phyloP scores from a whole-genome alignment of 2,329 filamentous ascomycete genomes.

The Anisogramma anomala region DNA sequence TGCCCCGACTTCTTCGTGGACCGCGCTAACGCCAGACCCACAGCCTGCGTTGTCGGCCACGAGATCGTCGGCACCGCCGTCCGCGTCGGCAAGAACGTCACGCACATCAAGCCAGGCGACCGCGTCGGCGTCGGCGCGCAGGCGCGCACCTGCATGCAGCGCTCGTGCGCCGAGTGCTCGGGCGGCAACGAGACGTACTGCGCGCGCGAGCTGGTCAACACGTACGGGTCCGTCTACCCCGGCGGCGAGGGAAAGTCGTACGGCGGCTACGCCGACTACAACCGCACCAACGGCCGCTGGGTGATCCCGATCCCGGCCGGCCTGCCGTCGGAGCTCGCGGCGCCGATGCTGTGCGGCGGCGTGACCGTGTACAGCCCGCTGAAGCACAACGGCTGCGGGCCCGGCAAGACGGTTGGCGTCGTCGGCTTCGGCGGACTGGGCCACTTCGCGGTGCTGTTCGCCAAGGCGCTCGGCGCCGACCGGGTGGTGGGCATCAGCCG shows the following conservation, averaged over 20 bases:
- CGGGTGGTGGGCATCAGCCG: conserved; percentile 47
- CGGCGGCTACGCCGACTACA: conserved; percentile 36
- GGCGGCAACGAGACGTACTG: conserved; percentile 29
- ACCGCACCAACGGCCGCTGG: conserved; percentile 30
- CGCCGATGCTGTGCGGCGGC: conserved; percentile 59
- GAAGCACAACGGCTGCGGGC: conserved; percentile 49
- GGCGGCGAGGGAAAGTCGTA: conserved; percentile 43
- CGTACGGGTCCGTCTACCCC: conserved; percentile 39
- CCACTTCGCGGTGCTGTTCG: conserved; percentile 56
- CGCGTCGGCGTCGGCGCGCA: conserved; percentile 51
- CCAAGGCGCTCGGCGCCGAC: conserved; percentile 53
- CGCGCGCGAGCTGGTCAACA: conserved; percentile 28
- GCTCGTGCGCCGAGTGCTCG: conserved; percentile 30
- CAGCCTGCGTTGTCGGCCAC: conserved; percentile 42
- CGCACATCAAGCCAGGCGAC: conserved; percentile 43
- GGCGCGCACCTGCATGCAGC: conserved; percentile 37
- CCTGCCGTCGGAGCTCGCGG: conserved; percentile 28
- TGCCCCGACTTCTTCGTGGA: too few species aligned
- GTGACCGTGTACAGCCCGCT: conserved; percentile 55
- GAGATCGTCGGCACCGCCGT: conserved; percentile 47
- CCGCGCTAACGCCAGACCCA: too few species aligned
- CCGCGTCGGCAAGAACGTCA: conserved; percentile 35
- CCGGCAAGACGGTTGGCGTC: conserved; percentile 55
- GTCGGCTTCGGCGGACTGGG: conserved; percentile 57
- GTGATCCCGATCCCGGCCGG: conserved; percentile 32